Conservation (phyloP, 2,329 filamentous ascomycete species). For the Tolypocladium pustulatum region DNA sequence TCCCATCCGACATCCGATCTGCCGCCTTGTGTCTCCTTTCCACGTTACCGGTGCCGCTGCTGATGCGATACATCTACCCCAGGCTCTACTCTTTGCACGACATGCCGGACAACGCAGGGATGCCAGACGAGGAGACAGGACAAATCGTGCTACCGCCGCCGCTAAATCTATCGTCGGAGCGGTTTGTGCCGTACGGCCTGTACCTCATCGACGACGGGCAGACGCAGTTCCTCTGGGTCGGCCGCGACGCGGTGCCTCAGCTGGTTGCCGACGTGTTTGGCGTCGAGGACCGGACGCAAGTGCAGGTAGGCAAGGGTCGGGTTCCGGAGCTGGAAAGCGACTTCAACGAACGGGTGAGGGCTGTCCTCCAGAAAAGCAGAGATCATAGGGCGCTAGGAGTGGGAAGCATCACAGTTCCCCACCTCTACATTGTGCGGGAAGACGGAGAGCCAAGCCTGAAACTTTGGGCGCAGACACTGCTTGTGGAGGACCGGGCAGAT, state of each 20-base stretch:
- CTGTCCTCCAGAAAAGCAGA: constrained; percentile 82
- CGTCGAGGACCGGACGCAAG: constrained; percentile 66
- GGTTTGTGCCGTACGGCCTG: constrained; percentile 78
- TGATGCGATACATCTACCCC: constrained; percentile 90
- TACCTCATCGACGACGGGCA: constrained; percentile 97
- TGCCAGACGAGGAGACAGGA: constrained; percentile 75
- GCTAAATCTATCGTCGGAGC: constrained; percentile 78
- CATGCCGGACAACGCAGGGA: constrained; percentile 88
- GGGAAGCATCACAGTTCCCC: constrained; percentile 85
- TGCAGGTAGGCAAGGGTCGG: constrained; percentile 84
- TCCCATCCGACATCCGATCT: constrained; percentile 85
- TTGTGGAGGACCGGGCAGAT: constrained; percentile 91
- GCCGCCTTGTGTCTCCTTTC: constrained; percentile 91
- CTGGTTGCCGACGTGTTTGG: constrained; percentile 86
- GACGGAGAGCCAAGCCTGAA: constrained; percentile 93
- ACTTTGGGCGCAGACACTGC: constrained; percentile 90
- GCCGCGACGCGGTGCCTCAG: constrained; percentile 83
- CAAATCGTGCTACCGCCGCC: constrained; percentile 81
- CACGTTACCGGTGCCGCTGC: constrained; percentile 76
- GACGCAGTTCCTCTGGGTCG: constrained; percentile 95
- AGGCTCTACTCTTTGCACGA: constrained; percentile 82
- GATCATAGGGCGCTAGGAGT: constrained; percentile 81
- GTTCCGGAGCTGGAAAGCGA: constrained; percentile 87
- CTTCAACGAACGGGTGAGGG: constrained; percentile 89
- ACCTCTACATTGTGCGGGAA: constrained; percentile 87